These are phyloP conservation scores for Fusarium coffeatum DNA, from an alignment of 2,329 filamentous ascomycete species.

Conservation along the genomic window DNA sequence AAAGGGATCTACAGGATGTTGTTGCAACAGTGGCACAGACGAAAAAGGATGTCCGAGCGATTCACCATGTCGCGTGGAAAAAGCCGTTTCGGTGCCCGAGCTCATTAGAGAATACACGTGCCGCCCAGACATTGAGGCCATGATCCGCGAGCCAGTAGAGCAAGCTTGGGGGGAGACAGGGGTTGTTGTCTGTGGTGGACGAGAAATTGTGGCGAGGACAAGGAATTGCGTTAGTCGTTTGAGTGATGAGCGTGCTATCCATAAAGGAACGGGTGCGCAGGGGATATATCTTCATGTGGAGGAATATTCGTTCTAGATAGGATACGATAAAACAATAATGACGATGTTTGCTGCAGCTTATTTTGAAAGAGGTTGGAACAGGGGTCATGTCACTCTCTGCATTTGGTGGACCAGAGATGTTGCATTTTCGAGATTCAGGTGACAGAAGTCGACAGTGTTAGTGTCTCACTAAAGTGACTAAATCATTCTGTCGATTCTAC, in stretches of 20 bases:
- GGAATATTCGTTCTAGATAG: slow-evolving; percentile 65
- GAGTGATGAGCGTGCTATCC: slow-evolving; percentile 71
- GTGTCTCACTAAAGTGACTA: background rate
- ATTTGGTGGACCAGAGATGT: background rate
- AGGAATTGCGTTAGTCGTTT: slow-evolving; percentile 66
- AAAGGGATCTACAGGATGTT: slow-evolving; percentile 39
- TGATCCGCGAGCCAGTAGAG: slow-evolving; percentile 67
- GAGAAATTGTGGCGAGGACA: slow-evolving; percentile 63
- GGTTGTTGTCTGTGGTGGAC: slow-evolving; percentile 69
- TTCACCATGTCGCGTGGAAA: slow-evolving; percentile 23
- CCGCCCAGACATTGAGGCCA: slow-evolving; percentile 62
- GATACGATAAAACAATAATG: background rate
- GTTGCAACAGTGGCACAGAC: slow-evolving; percentile 30
- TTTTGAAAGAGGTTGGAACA: background rate
- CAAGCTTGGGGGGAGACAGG: slow-evolving; percentile 70
- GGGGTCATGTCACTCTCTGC: background rate
- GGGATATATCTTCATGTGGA: slow-evolving; percentile 71
- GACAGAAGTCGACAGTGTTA: background rate
- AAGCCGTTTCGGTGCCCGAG: slow-evolving; percentile 33
- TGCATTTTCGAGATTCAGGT: background rate
- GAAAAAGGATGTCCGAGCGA: slow-evolving; percentile 30
- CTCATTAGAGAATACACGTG: slow-evolving; percentile 57
- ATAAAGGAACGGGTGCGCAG: slow-evolving; percentile 73
- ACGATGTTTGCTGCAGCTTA: background rate
- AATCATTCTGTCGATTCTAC: background rate